Evolutionary conservation across 2,329 filamentous ascomycete genomes (phyloP).

Genomic region (Calonectria crousiana): DNA sequence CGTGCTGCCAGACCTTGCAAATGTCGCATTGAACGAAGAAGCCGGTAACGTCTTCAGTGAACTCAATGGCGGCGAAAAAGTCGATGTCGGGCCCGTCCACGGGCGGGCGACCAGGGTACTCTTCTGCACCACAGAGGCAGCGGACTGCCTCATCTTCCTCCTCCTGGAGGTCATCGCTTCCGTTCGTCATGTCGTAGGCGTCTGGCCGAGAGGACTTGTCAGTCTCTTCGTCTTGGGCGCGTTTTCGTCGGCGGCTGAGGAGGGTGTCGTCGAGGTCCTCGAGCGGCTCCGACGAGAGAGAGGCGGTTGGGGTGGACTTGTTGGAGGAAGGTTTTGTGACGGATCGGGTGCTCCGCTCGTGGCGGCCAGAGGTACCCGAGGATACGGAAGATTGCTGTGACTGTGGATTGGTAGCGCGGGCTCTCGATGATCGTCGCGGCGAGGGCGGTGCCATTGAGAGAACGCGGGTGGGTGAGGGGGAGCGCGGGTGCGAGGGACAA

Average conservation of each 20-base stretch:
- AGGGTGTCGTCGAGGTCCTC: conserved; percentile 78
- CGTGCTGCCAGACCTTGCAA: conserved; percentile 99
- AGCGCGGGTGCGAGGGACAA: conserved; percentile 32
- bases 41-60: conserved; percentile 88
- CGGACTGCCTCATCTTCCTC: conserved; percentile 95
- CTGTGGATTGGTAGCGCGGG: conserved; percentile 81
- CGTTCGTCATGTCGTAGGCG: conserved; percentile 67
- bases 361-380: conserved; percentile 81
- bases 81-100: conserved; percentile 70
- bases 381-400: conserved; percentile 85
- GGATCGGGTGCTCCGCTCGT: conserved; percentile 79
- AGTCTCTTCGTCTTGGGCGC: conserved; percentile 74
- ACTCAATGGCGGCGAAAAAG: conserved; percentile 69
- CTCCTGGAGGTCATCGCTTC: conserved; percentile 75
- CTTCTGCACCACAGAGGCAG: conserved; percentile 93
- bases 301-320: conserved; percentile 82
- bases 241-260: conserved; percentile 83
- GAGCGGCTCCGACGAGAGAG: conserved; percentile 76
- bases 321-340: conserved; percentile 79
- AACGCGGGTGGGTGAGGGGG: conserved; percentile 44
- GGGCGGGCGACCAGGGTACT: conserved; percentile 88
- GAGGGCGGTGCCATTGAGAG: conserved; percentile 71
- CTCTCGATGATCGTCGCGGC: conserved; percentile 91
- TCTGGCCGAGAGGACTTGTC: conserved; percentile 60
- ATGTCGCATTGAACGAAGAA: conserved; percentile 98